Base-by-base conservation (phyloP, 2,329 filamentous ascomycete genomes). In the Fusarium ramigenum region DNA sequence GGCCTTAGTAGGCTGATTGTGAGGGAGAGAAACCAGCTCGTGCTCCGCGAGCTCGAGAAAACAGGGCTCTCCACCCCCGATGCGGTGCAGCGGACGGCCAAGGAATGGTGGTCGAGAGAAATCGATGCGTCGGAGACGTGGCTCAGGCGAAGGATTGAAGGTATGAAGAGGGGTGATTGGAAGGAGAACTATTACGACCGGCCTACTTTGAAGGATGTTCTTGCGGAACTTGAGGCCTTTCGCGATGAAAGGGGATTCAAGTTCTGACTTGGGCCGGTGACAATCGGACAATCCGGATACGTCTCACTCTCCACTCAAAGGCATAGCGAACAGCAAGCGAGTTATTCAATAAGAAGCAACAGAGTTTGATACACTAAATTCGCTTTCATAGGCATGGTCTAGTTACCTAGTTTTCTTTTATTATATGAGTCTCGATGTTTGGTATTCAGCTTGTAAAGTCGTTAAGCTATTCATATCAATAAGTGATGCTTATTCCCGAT, bases 181-280 rank as follows among this genome's bases (percentile, higher is more conserved):
- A 81, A 84, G 25, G 84, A 84, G 52, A 89, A 89, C 69, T 84
- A 84, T 69, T 89, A 85, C 70, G 78, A 82, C 34, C 81, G 88
- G 11, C 87, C 87, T 4, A 85, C 73, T 14, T 74, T 89, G 50
- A 79, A 77, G 43, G 82, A 88, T 67, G 85, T 89, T 40, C 71
- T 77, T 36, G 64, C 78, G 19, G 78, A 79, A 19, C 74, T 84
- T 12, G 66, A 77, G 42, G 69, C 71, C 9, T 83, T 78, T 43
- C 75, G 73, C 30, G 67, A 77, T 34, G 73, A 76, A 37, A 63
- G 66, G 19, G 69, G 68, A 40, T 53, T 76, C 28, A 39, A 56
- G 18, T 58, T 69, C 59, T 77, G 57, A 77, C n/a, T n/a, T 28
- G 19, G 23, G 46, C 21, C 15, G 16, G 21, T 49, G 53, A 49